Evolutionary conservation across 2,329 filamentous ascomycete species (phyloP).

Genomic region (Grosmannia clavigera): DNA sequence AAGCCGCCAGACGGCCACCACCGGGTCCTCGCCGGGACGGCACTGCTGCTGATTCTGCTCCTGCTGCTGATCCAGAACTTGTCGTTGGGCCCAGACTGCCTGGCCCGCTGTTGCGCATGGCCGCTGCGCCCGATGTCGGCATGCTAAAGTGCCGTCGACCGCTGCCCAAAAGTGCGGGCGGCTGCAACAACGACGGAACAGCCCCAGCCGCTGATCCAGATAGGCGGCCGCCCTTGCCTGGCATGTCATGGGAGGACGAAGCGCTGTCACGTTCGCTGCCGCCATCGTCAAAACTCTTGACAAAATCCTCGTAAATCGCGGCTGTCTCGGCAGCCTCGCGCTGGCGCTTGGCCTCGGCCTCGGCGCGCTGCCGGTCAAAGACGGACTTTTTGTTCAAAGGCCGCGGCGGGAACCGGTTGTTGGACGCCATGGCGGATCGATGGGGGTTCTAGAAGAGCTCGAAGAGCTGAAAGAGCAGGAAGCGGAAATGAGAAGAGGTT

Average conservation of each 20-base stretch:
- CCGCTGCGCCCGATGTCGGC: constrained; percentile 32
- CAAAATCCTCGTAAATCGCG: constrained; percentile 76
- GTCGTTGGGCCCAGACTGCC: constrained; percentile 44
- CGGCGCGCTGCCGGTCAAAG: constrained; percentile 79
- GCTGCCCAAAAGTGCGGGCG: constrained; percentile 16
- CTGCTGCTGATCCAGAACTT: constrained; percentile 14
- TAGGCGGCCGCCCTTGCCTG: constrained; percentile 20
- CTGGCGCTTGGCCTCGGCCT: constrained; percentile 76
- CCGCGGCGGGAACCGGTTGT: constrained; percentile 24
- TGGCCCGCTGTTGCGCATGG: constrained; percentile 42
- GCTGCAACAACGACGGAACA: constrained; percentile 14
- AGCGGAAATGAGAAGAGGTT: neutral
- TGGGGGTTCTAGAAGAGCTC: neutral
- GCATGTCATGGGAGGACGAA: constrained; percentile 24
- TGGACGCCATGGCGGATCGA: neutral
- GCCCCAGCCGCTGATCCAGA: neutral
- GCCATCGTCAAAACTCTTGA: constrained; percentile 63
- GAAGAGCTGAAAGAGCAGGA: neutral
- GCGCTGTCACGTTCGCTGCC: constrained; percentile 39
- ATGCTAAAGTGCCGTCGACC: constrained; percentile 55
- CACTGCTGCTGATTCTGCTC: constrained; percentile 20
- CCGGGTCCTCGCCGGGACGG: constrained; percentile 13
- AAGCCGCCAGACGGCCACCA: constrained; percentile 22
- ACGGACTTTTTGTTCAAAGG: constrained; percentile 57
- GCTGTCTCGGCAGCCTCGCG: constrained; percentile 80